Conservation (phyloP, 2,329 filamentous ascomycete species). For the Fusarium robinianum region DNA sequence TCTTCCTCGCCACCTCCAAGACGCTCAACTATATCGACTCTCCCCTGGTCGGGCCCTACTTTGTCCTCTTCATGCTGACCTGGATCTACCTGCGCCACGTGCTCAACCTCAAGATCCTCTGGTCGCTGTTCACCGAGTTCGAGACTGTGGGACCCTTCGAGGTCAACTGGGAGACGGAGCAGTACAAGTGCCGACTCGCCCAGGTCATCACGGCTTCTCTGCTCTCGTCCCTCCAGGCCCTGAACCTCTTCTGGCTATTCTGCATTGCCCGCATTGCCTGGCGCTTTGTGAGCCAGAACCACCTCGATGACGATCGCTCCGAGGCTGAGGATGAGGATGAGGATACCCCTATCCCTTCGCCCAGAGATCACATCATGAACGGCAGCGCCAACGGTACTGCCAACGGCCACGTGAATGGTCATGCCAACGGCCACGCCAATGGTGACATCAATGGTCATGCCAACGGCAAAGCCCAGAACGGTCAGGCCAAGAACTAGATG, state of each 20-base stretch:
- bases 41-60: constrained; percentile 79
- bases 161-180: constrained; percentile 74
- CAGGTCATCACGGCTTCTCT: constrained; percentile 70
- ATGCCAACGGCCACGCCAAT: constrained; percentile 21
- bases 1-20: constrained; percentile 94
- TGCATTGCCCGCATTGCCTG: constrained; percentile 76
- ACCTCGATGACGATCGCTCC: constrained; percentile 72
- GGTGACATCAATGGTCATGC: constrained; percentile 19
- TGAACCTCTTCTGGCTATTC: constrained; percentile 84
- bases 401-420: constrained; percentile 17
- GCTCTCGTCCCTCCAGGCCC: constrained; percentile 68
- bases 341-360: constrained; percentile 40
- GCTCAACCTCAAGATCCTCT: constrained; percentile 77
- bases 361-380: too few species aligned
- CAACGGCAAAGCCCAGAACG: constrained; percentile 25
- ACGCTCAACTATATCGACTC: constrained; percentile 88
- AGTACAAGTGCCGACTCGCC: constrained; percentile 75
- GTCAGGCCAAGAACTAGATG: constrained; percentile 22
- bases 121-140: constrained; percentile 76
- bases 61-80: constrained; percentile 75
- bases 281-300: constrained; percentile 65
- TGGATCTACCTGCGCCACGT: constrained; percentile 94
- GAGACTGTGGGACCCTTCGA: constrained; percentile 74
- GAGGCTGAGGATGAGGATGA: constrained; percentile 69
- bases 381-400: constrained; percentile 7